A percentile compares a stretch with the other conserved stretches of the same genome.
Conservation (phyloP, 495 filamentous ascomycete species). For the Platismatia glauca region DNA sequence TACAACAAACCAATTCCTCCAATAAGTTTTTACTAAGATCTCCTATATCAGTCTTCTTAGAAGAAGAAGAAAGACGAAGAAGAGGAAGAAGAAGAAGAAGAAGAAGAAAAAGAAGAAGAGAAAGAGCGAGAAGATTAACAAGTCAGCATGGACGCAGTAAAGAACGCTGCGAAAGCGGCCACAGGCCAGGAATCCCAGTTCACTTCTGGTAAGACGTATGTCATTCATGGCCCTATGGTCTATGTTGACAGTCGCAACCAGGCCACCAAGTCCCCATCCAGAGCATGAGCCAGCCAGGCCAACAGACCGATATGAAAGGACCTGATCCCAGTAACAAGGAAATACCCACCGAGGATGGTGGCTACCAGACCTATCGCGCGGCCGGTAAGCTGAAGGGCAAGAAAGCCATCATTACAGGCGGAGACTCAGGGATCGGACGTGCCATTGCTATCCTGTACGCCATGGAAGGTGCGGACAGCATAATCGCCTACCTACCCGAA, state of each 20-base stretch:
- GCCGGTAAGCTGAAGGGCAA: conserved; percentile 69
- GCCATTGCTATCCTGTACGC: conserved; percentile 71
- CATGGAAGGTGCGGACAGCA: conserved; percentile 69
- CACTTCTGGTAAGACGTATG: conserved; percentile 36
- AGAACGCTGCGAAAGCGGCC: conserved; percentile 23
- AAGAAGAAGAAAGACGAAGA: no score
- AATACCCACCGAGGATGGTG: conserved; percentile 61
- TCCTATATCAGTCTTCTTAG: not conserved
- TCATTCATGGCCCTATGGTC: not conserved
- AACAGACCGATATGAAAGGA: conserved; percentile 54
- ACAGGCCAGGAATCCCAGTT: conserved; percentile 43
- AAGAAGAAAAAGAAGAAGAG: no score
- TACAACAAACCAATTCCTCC: not conserved
- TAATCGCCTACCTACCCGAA: conserved; percentile 66
- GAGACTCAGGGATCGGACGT: conserved; percentile 75
- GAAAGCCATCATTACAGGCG: conserved; percentile 73
- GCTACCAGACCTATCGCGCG: conserved; percentile 66
- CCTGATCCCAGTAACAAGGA: conserved; percentile 54
- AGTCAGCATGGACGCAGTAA: conserved; percentile 24
- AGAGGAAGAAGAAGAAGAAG: no score
- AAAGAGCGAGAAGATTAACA: not conserved
- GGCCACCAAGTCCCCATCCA: conserved; percentile 63
- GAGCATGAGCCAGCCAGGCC: conserved; percentile 57
- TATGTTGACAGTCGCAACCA: conserved; percentile 26
- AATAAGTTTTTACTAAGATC: not conserved